Conservation (phyloP, 1,284 basidiomycete genomes). For the Trichosporon ovoides region DNA sequence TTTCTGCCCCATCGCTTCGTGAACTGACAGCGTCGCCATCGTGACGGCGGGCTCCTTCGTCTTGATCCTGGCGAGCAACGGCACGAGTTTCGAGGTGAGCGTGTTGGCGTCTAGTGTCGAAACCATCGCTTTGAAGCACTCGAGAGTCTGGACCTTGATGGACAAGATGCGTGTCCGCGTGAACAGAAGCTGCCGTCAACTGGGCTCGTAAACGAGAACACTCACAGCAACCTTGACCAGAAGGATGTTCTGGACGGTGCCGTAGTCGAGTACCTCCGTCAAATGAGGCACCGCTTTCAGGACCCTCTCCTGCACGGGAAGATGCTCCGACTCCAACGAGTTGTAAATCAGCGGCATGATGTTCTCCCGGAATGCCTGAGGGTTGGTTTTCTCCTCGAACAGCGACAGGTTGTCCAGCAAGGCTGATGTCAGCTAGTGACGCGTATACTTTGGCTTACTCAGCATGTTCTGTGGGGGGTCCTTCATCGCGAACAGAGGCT, state of each 20-base stretch:
- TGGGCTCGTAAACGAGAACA: conserved; percentile 15
- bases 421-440: conserved; percentile 41
- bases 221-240: conserved; percentile 82
- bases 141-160: conserved; percentile 82
- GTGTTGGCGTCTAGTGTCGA: conserved; percentile 86
- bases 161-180: conserved; percentile 78
- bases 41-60: conserved; percentile 92
- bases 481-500: conserved; percentile 82
- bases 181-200: conserved; percentile 64
- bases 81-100: conserved; percentile 90
- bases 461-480: conserved; percentile 97
- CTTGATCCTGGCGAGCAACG: conserved; percentile 85
- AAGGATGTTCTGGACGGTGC: conserved; percentile 76
- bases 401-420: conserved; percentile 82
- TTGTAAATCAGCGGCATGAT: conserved; percentile 93
- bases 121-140: conserved; percentile 87
- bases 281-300: conserved; percentile 77
- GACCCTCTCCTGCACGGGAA: conserved; percentile 83
- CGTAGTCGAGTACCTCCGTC: conserved; percentile 89
- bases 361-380: conserved; percentile 79
- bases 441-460: conserved; percentile 45
- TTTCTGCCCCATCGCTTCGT: conserved; percentile 94
- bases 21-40: conserved; percentile 88
- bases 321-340: conserved; percentile 87
- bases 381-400: conserved; percentile 85